Percentiles rank a stretch among this genome's conserved stretches.
phyloP scores from a whole-genome alignment of 2,329 filamentous ascomycete genomes.

The Cladosporium sp. region DNA sequence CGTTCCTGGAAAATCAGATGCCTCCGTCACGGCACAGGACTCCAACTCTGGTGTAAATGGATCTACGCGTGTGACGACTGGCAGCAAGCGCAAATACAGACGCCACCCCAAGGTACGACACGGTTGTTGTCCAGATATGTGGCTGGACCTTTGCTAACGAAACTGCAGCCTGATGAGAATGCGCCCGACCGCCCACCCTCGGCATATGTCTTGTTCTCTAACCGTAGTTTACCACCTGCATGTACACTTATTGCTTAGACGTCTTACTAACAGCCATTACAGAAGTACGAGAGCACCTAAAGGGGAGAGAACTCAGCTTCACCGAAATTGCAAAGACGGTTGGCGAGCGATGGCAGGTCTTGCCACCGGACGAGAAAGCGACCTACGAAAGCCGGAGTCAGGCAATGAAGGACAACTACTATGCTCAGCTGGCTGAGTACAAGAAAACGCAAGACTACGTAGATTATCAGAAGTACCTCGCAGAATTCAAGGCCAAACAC shows the following conservation, averaged over 20 bases:
- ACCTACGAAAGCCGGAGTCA: slow-evolving; percentile 68
- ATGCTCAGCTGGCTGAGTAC: slow-evolving; percentile 66
- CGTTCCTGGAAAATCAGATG: neutral
- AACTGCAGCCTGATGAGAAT: slow-evolving; percentile 63
- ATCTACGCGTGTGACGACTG: slow-evolving; percentile 1
- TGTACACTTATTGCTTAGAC: too few species aligned
- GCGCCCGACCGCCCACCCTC: slow-evolving; percentile 76
- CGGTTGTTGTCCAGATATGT: neutral
- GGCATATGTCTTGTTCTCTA: slow-evolving; percentile 81
- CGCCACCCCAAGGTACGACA: slow-evolving; percentile 66
- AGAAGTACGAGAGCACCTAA: slow-evolving; percentile 74
- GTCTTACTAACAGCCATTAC: neutral
- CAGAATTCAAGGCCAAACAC: slow-evolving; percentile 74
- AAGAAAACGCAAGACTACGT: slow-evolving; percentile 69
- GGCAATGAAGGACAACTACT: slow-evolving; percentile 70
- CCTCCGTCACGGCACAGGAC: neutral
- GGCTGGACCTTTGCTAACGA: slow-evolving; percentile 14
- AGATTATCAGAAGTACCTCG: slow-evolving; percentile 66
- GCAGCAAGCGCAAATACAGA: slow-evolving; percentile 67
- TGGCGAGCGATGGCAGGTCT: slow-evolving; percentile 79
- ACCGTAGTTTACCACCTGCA: slow-evolving; percentile 53
- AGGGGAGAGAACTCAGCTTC: slow-evolving; percentile 70
- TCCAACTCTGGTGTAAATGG: neutral
- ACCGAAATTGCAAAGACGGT: slow-evolving; percentile 97
- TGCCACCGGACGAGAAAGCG: slow-evolving; percentile 63